Evolutionary conservation across 345 rosid genomes (phyloP), one percentile per base, ranked within the genome.

Genomic region (Eucalyptus paniculata): DNA sequence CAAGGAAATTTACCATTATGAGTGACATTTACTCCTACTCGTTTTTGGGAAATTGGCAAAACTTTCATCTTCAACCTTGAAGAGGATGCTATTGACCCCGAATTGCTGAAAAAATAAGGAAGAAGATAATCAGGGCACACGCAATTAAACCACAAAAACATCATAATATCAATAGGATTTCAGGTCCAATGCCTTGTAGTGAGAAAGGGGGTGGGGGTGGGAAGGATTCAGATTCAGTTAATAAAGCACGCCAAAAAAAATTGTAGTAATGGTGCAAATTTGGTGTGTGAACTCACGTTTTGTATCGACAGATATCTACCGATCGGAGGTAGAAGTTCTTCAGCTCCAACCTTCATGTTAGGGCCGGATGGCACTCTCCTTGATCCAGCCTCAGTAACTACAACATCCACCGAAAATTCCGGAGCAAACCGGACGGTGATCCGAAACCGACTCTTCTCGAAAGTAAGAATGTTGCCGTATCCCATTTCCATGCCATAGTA

Each of bases 341-440:
- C 95, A 13, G 88, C 89, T 89, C 91, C 93, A 87, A 92, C 91
- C 93, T 90, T 90, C 91, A 93, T 91, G 90, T 90, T 86, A n/a
- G 86, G 40, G 81, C 89, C 89, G 19, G 91, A 77, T 32, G 58
- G 83, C 86, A 77, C 92, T 62, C 86, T 93, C 67, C 80, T 92
- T 14, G 87, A 26, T 87, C 92, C 93, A 87, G 90, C 90, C 88
- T 95, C 95, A 16, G 86, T 44, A 87, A 93, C 92, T 60, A 91
- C 93, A n/a, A 93, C 95, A 88, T 93, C 94, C 44, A 97, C 94
- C n/a, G 90, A 37, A 91, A 98, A 97, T 54, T 91, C 91, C 7
- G n/a, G 96, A 89, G 53, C 95, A 95, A 6, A 98, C 99, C 4
- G 99, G 99, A 13, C 99, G 93, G 90, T 98, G 99, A 90, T 98